Base-by-base conservation (phyloP, 75 land plant species). In the Cryptomeria japonica region DNA sequence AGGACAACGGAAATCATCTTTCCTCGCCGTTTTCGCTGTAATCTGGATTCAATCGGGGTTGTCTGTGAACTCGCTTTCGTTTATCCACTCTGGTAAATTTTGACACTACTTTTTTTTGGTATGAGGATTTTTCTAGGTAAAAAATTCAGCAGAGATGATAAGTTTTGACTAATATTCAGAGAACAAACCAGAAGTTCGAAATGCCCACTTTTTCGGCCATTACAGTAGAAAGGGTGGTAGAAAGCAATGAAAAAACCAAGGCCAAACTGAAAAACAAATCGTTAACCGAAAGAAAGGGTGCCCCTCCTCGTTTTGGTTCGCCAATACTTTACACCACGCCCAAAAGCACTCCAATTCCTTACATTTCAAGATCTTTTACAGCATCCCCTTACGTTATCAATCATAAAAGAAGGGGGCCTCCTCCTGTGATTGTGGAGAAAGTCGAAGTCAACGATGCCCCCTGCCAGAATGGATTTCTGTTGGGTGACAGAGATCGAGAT, bases 381-480 rank as follows among this genome's bases (percentile, higher is more conserved):
- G 47, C 86, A 38, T 88, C 89, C 18, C 89, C 89, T 28, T 88
- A 88, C 84, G 86, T 84, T 84, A 88, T 88, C 12, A 84, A 61
- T 84, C 86, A 88, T 64, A 88, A 88, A 51, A 84, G 89, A 39
- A 68, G 89, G 22, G 78, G 55, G 32, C 86, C 86, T 28, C 86
- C 73, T n/a, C 6, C 47, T 41, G 28, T 16, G 79, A 13, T 15
- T 88, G 86, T 56, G 25, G 58, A 51, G n/a, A 56, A 37, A 85
- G 36, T 85, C 38, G 86, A 56, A 34, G 86, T 37, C 41, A 85
- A 85, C 37, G 86, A 85, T 85, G 86, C 41, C 22, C 64, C 41
- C 28, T 36, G 28, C 41, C 64, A 34, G 32, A 53, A 51, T 56
- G 86, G 86, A 1, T 51, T 56, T 36, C 25, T 44, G 47, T 51